phyloP scores from a whole-genome alignment of 2,329 filamentous ascomycete genomes.

The Hypomyces perniciosus region DNA sequence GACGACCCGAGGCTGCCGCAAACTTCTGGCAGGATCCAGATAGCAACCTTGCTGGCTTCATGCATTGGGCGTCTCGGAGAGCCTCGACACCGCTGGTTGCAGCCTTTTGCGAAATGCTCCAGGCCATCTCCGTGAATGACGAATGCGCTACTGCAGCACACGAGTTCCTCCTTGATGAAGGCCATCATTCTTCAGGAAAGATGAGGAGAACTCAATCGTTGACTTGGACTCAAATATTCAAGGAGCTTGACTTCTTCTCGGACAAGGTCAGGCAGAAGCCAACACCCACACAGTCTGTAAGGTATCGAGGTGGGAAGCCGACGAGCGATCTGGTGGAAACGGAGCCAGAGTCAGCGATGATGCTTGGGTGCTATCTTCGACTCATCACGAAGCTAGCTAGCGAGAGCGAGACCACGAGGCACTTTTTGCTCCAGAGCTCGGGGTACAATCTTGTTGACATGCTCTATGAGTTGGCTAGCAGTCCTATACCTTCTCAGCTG shows the following conservation, averaged over 20 bases:
- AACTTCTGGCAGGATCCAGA: conserved; percentile 91
- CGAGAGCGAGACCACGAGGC: conserved; percentile 65
- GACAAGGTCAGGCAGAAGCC: conserved; percentile 71
- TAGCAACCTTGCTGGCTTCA: conserved; percentile 86
- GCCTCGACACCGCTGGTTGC: conserved; percentile 94
- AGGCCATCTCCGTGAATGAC: conserved; percentile 76
- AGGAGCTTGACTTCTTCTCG: conserved; percentile 80
- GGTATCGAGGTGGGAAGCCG: conserved; percentile 54
- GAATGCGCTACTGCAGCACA: conserved; percentile 81
- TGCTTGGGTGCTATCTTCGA: conserved; percentile 90
- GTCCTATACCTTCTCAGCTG: conserved; percentile 67
- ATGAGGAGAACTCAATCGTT: conserved; percentile 77
- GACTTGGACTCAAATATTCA: conserved; percentile 89
- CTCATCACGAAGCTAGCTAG: conserved; percentile 76
- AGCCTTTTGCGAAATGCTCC: conserved; percentile 94
- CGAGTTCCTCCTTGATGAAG: conserved; percentile 83
- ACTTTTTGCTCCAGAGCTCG: conserved; percentile 63
- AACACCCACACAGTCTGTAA: conserved; percentile 31
- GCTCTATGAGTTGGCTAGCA: conserved; percentile 73
- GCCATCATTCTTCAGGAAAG: conserved; percentile 65
- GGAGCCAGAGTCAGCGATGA: conserved; percentile 90
- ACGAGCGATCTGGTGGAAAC: conserved; percentile 64
- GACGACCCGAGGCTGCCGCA: conserved; percentile 74
- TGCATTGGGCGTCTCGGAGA: conserved; percentile 93
- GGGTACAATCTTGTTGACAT: conserved; percentile 65